phyloP scores from a whole-genome alignment of 2,329 filamentous ascomycete species.

The Penicillium brasilianum region DNA sequence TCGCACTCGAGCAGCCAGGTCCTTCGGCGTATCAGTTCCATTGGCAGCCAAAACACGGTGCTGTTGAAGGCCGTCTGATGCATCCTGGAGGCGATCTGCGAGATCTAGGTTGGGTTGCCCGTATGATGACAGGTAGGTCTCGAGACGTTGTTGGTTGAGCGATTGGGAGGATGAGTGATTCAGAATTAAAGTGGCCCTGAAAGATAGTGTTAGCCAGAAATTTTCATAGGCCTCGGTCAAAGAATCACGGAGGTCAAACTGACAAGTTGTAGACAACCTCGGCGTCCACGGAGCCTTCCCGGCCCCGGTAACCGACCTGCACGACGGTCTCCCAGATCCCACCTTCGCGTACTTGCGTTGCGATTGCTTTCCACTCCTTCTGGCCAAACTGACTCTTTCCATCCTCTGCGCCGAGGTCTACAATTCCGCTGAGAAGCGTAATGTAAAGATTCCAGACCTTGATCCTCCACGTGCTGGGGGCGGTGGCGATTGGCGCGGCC shows the following conservation, averaged over 20 bases:
- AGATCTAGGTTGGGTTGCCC: slow-evolving; percentile 75
- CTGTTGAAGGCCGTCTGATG: slow-evolving; percentile 37
- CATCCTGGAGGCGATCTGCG: slow-evolving; percentile 62
- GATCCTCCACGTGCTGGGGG: slow-evolving; percentile 80
- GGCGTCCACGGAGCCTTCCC: slow-evolving; percentile 88
- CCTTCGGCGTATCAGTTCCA: slow-evolving; percentile 80
- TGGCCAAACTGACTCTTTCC: slow-evolving; percentile 87
- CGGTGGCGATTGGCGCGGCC: slow-evolving; percentile 75
- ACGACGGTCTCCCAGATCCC: slow-evolving; percentile 95
- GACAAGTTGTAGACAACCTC: slow-evolving; percentile 75
- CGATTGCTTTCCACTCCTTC: slow-evolving; percentile 81
- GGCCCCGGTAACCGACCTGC: slow-evolving; percentile 81
- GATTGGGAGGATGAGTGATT: slow-evolving; percentile 85
- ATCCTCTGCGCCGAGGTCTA: slow-evolving; percentile 87
- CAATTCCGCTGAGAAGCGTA: slow-evolving; percentile 86
- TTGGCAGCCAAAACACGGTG: slow-evolving; percentile 50
- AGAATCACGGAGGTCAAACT: slow-evolving; percentile 30
- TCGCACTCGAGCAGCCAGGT: slow-evolving; percentile 83
- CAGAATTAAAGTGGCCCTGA: slow-evolving; percentile 83
- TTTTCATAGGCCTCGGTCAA: background rate
- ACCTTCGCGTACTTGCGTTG: slow-evolving; percentile 83
- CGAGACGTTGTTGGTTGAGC: slow-evolving; percentile 83
- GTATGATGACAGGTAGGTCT: slow-evolving; percentile 83
- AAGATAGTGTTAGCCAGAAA: background rate
- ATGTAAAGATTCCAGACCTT: slow-evolving; percentile 98